These are phyloP conservation scores for Rubia peregrina DNA, from an alignment of 305 asterid species.

Conservation along the genomic window DNA sequence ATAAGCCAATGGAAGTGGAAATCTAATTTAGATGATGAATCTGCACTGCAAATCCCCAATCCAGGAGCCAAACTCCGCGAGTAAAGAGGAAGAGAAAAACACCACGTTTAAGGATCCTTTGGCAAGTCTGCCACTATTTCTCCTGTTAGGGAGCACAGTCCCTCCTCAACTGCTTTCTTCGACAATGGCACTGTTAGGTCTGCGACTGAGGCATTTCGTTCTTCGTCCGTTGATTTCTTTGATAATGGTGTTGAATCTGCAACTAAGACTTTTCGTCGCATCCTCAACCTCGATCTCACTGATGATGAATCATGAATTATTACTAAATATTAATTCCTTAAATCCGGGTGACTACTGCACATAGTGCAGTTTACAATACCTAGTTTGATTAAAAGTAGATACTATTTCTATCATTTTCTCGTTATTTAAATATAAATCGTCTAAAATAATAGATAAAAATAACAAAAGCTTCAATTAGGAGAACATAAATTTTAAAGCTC, in stretches of 20 bases:
- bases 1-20: constrained; percentile 31
- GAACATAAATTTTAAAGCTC: too few species aligned
- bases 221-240: constrained; percentile 22
- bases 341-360: too few species aligned
- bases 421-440: too few species aligned
- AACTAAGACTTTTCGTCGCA: constrained; percentile 78
- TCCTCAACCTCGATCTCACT: constrained; percentile 70
- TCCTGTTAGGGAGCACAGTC: constrained; percentile 53
- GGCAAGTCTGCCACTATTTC: constrained; percentile 76
- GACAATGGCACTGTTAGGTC: constrained; percentile 40
- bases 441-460: too few species aligned
- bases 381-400: too few species aligned
- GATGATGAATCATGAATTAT: constrained; percentile 1
- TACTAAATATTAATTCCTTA: too few species aligned
- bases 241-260: constrained; percentile 49
- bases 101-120: constrained; percentile 68
- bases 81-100: constrained; percentile 34
- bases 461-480: too few species aligned
- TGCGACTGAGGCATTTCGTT: constrained; percentile 75
- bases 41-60: constrained; percentile 22
- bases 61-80: constrained; percentile 32
- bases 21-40: constrained; percentile 25
- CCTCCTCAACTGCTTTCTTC: constrained; percentile 35
- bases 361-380: too few species aligned
- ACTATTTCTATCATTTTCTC: too few species aligned